These are phyloP conservation scores for Neurospora sp. DNA, from an alignment of 2,329 filamentous ascomycete species.

Conservation along the genomic window DNA sequence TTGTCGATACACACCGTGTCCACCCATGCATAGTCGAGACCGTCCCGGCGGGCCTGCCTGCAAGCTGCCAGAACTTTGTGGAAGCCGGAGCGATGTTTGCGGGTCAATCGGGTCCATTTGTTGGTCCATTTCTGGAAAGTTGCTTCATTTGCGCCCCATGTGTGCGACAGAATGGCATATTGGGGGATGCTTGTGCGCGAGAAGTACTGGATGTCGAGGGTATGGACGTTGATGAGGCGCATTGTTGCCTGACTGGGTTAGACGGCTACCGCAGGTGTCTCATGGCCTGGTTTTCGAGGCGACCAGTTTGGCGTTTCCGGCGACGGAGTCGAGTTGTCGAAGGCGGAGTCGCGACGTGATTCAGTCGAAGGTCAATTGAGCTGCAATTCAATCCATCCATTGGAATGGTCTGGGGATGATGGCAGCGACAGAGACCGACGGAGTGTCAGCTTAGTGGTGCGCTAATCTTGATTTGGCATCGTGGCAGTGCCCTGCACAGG, in stretches of 20 bases:
- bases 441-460: neutral
- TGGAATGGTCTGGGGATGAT: neutral
- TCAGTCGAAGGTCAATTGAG: neutral
- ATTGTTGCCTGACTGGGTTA: slow-evolving; percentile 12
- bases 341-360: neutral
- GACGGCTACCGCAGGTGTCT: neutral
- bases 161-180: slow-evolving; percentile 29
- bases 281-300: neutral
- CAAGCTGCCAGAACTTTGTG: slow-evolving; percentile 21
- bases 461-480: neutral
- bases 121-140: slow-evolving; percentile 22
- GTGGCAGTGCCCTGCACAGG: neutral
- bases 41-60: slow-evolving; percentile 14
- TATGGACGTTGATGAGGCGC: slow-evolving; percentile 26
- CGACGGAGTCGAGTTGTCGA: neutral
- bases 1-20: slow-evolving; percentile 29
- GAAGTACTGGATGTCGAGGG: slow-evolving; percentile 21
- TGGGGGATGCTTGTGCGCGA: slow-evolving; percentile 13
- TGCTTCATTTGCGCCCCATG: slow-evolving; percentile 24
- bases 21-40: slow-evolving; percentile 21
- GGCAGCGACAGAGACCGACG: neutral
- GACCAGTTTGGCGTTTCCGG: neutral
- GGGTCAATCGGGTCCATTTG: slow-evolving; percentile 7
- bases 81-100: slow-evolving; percentile 17
- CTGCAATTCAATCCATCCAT: neutral